A percentile compares a stretch with the other conserved stretches of the same genome.
Conservation (phyloP, 768 basidiomycete species). For the Leccinum truebloodii region DNA sequence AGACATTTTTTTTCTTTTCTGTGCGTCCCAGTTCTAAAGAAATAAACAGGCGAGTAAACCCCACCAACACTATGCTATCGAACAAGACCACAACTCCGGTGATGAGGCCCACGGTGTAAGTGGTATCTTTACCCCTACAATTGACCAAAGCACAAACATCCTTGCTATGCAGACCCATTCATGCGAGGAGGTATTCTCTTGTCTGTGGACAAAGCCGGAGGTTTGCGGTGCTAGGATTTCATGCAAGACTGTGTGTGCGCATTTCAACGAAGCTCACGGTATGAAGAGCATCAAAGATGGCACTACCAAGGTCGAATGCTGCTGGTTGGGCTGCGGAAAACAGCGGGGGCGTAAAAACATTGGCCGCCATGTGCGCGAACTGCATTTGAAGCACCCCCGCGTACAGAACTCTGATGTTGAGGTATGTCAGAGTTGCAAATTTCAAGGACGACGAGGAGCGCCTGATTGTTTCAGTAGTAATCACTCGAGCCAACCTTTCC, state of each 20-base stretch:
- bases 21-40: neutral
- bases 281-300: neutral
- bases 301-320: accelerated
- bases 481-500: neutral
- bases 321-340: neutral
- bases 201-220: neutral
- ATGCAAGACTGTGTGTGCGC: neutral
- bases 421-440: neutral
- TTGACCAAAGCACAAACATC: neutral
- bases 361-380: neutral
- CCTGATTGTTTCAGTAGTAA: neutral
- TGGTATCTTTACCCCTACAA: neutral
- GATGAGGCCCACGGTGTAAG: conserved; percentile 1
- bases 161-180: neutral
- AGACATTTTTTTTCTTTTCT: neutral
- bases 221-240: neutral
- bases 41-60: neutral
- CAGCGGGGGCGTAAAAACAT: neutral
- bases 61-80: no score
- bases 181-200: neutral
- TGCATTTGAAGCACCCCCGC: conserved; percentile 6
- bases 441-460: neutral
- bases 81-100: neutral
- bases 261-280: neutral
- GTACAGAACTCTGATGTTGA: neutral